Evolutionary conservation across 176 grass and related monocot genomes (phyloP).

Genomic region (Stipa capillata): DNA sequence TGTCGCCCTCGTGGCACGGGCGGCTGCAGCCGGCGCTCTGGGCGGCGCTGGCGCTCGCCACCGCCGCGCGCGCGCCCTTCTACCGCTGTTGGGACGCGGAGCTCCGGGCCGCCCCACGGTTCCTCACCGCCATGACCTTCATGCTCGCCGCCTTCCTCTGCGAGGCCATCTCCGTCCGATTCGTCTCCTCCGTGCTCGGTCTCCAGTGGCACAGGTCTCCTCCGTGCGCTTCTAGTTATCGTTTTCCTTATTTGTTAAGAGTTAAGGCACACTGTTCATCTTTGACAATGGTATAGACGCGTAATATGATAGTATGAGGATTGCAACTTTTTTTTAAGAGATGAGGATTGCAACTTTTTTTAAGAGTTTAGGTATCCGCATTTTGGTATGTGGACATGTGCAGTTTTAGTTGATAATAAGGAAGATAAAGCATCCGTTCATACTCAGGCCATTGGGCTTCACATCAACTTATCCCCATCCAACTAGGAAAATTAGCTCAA

Average conservation of each 20-base stretch:
- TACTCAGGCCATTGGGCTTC: too few relatives aligned
- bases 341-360: neutral
- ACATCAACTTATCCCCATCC: neutral
- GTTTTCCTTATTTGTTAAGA: neutral
- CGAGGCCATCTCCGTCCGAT: conserved; percentile 76
- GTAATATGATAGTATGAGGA: too few relatives aligned
- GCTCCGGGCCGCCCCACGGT: conserved; percentile 55
- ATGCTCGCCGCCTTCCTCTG: conserved; percentile 63
- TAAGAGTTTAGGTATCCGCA: too few relatives aligned
- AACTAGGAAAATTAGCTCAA: neutral
- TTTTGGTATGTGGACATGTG: neutral
- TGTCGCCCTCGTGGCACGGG: conserved; percentile 47
- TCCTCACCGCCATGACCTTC: conserved; percentile 63
- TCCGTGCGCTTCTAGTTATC: neutral
- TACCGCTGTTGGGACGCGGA: conserved; percentile 79
- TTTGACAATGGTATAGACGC: neutral
- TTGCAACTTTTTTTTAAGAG: neutral
- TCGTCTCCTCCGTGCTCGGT: conserved; percentile 73
- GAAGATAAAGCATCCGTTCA: too few relatives aligned
- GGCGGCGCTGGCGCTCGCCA: conserved; percentile 51
- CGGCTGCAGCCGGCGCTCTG: conserved; percentile 70
- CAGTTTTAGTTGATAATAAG: neutral
- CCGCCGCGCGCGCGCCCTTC: conserved; percentile 48
- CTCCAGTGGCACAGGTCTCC: conserved; percentile 73
- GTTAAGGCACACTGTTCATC: neutral